Conservation (phyloP, 2,329 filamentous ascomycete genomes). For the Fusarium abutilonis region DNA sequence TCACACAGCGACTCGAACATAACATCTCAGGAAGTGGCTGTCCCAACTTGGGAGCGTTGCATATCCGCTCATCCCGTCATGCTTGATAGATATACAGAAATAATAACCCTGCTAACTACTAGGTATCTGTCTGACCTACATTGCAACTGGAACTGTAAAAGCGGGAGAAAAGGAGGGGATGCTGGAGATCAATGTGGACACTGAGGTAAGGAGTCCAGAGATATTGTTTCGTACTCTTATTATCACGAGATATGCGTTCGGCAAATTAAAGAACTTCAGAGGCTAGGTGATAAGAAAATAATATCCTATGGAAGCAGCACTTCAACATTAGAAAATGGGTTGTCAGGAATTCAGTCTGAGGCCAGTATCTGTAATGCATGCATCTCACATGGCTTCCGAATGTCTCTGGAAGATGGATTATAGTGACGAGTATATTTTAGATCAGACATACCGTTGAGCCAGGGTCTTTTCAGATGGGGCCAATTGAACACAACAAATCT, state of each 20-base stretch:
- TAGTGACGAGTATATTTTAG: conserved; percentile 17
- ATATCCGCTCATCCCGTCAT: conserved; percentile 6
- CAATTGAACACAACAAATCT: conserved; percentile 16
- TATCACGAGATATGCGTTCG: background rate
- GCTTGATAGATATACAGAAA: too few relatives aligned
- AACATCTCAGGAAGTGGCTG: background rate
- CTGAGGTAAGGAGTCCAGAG: background rate
- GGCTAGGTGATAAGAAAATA: conserved; percentile 8
- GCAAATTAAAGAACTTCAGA: background rate
- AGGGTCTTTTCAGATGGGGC: conserved; percentile 1
- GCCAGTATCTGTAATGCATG: background rate
- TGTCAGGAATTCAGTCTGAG: conserved; percentile 1
- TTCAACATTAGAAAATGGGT: background rate
- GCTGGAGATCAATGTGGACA: conserved; percentile 12
- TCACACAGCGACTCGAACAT: background rate
- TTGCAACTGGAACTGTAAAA: conserved; percentile 35
- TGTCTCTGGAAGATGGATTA: conserved; percentile 13
- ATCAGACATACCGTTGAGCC: conserved; percentile 13
- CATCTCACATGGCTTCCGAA: conserved; percentile 4
- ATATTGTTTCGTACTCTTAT: conserved; percentile 9
- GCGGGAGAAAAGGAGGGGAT: conserved; percentile 33
- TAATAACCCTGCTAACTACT: too few relatives aligned
- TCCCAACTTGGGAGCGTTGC: background rate
- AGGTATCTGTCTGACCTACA: conserved; percentile 33
- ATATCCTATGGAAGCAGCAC: background rate